Percentiles rank a stretch among this genome's conserved stretches.
Evolutionary conservation across 768 basidiomycete genomes (phyloP).

Genomic region (Strobilomyces confusus): DNA sequence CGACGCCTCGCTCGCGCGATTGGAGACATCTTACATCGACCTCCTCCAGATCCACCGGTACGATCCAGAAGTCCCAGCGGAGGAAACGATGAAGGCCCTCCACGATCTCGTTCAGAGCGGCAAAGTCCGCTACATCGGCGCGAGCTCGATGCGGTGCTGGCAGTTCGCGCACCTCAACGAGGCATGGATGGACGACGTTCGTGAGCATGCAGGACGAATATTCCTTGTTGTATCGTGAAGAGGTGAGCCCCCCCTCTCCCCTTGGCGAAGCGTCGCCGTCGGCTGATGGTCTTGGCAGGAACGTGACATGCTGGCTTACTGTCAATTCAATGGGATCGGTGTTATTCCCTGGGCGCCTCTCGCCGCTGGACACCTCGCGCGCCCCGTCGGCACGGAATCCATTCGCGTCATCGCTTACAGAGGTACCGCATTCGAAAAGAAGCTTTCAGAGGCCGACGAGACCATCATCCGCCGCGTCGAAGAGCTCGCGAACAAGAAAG

Average conservation of each 20-base stretch:
- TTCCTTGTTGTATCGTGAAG: constrained; percentile 18
- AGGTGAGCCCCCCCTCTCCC: not conserved
- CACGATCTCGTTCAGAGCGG: constrained; percentile 47
- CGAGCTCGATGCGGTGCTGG: constrained; percentile 45
- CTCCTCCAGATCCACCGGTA: constrained; percentile 45
- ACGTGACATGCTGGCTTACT: constrained; percentile 43
- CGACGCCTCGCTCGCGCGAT: constrained; percentile 33
- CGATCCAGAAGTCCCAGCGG: constrained; percentile 33
- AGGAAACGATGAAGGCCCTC: constrained; percentile 49
- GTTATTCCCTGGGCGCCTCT: constrained; percentile 52
- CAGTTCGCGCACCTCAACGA: constrained; percentile 43
- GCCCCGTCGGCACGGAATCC: constrained; percentile 31
- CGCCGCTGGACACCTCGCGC: constrained; percentile 35
- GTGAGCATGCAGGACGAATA: constrained; percentile 50
- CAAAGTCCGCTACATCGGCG: constrained; percentile 50
- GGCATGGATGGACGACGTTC: constrained; percentile 49
- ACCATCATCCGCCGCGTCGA: constrained; percentile 27
- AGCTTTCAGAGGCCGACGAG: constrained; percentile 27
- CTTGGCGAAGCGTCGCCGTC: not conserved
- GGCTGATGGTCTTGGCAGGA: constrained; percentile 29
- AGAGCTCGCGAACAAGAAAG: constrained; percentile 39
- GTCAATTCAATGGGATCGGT: constrained; percentile 47
- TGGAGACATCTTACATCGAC: constrained; percentile 35
- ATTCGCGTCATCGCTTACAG: constrained; percentile 10
- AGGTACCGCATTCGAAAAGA: constrained; percentile 26